Evolutionary conservation across 108 stramenopile species (phyloP).

Genomic region (Cyclotella atomus): DNA sequence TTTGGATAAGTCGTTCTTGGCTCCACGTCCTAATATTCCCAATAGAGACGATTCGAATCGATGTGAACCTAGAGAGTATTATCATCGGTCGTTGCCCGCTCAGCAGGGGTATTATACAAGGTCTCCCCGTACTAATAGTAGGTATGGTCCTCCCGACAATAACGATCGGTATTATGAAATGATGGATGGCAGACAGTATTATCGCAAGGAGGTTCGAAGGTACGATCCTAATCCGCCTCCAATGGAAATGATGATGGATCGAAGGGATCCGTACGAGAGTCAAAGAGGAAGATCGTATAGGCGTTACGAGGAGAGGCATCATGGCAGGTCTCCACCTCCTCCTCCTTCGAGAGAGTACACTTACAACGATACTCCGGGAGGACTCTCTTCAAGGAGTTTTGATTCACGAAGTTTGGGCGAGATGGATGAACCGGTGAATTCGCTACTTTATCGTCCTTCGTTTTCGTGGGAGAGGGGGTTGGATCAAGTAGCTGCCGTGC

Average conservation of each 20-base stretch:
- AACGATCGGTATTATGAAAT: background rate
- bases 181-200: background rate
- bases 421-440: conserved; percentile 26
- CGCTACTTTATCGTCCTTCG: conserved; percentile 26
- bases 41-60: too few species aligned
- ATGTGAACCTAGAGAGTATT: too few species aligned
- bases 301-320: background rate
- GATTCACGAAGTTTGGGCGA: conserved; percentile 36
- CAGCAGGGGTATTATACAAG: background rate
- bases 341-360: background rate
- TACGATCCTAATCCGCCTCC: background rate
- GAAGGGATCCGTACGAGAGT: conserved; percentile 3
- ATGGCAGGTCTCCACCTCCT: conserved; percentile 9
- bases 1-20: background rate
- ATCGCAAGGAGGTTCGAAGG: background rate
- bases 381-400: conserved; percentile 14
- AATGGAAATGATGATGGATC: conserved; percentile 11
- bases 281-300: background rate
- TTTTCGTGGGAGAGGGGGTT: conserved; percentile 43
- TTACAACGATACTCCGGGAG: conserved; percentile 15
- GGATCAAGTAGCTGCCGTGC: too few species aligned
- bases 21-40: background rate
- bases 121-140: background rate
- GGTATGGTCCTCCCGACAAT: background rate
- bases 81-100: too few species aligned